Evolutionary conservation across 805 yeast genomes (phyloP), one percentile per base, ranked within the genome.

Genomic region (Candida vartiovaarae): DNA sequence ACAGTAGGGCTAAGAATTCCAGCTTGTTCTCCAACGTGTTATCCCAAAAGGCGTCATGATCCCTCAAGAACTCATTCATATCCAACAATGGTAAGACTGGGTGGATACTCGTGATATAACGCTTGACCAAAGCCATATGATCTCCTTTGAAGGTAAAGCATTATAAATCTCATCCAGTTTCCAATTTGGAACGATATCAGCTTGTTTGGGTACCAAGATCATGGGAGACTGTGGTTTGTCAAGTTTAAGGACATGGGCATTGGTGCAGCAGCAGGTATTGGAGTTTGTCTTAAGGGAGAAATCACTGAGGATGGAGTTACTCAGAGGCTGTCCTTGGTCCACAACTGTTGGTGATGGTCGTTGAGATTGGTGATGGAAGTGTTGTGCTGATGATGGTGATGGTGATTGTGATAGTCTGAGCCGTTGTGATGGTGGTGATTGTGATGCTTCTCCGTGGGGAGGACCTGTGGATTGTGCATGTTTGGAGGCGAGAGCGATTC

Each of bases 11-110:
- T 48, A 71, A 70, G 53, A 78, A 77, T 37, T 72, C 69, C 43
- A 75, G 56, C 39, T 66, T 66, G 34, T 54, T 59, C 5, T 55
- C 48, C 20, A 55, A 43, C 10, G 36, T 43, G 38, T 59, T 49
- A 38, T 64, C 64, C 82, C 82, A 77, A 49, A 67, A 78, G 15
- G 56, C 55, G 30, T 73, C 76, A 54, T 76, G 81, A 36, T 68
- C 70, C 26, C 56, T 55, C 4, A 65, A 45, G 47, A 76, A 73
- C 29, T 68, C 73, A 20, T 60, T 55, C 28, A 75, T 50, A 48
- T 76, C 78, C 43, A 78, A 46, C 4, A 78, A 58, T 0, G 84
- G 83, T 8, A 77, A 55, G n/a, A 78, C 62, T 6, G 76, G 73
- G 52, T 78, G 82, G 10, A 78, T 77, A 0, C 80, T 73, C 39